Percentiles rank a stretch among this genome's conserved stretches.
These are phyloP conservation scores for Irpex sp. DNA, from an alignment of 1,284 basidiomycete species.

Conservation along the genomic window DNA sequence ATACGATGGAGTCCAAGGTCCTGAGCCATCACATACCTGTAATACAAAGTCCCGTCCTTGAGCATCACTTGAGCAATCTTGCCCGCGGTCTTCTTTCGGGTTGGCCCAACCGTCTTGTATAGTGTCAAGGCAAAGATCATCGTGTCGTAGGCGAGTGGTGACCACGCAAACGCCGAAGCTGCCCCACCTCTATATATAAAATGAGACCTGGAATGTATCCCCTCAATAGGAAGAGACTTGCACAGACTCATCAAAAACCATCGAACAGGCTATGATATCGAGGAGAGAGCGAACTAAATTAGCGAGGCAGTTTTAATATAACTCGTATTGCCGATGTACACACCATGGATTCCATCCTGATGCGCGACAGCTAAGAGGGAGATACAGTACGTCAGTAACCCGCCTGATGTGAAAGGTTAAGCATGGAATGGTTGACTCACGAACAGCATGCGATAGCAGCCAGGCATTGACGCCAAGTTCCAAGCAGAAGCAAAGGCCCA, in stretches of 20 bases:
- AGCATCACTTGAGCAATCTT: constrained; percentile 42
- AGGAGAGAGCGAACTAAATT: no score
- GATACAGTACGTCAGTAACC: no score
- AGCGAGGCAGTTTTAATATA: no score
- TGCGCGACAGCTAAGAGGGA: constrained; percentile 11
- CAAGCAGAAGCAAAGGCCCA: constrained; percentile 32
- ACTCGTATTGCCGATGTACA: constrained; percentile 12
- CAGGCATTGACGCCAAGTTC: constrained; percentile 42
- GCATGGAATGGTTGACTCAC: neutral
- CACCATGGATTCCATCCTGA: constrained; percentile 25
- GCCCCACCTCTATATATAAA: constrained; percentile 12
- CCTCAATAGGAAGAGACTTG: constrained; percentile 11
- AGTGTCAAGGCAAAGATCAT: constrained; percentile 43
- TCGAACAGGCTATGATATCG: constrained; percentile 41
- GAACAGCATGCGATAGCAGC: constrained; percentile 25
- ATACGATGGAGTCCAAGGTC: neutral
- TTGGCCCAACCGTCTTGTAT: constrained; percentile 35
- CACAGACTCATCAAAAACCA: constrained; percentile 42
- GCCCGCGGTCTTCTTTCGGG: constrained; percentile 33
- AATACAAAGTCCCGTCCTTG: constrained; percentile 50
- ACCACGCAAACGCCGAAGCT: constrained; percentile 48
- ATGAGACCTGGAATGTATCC: no score
- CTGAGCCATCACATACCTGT: constrained; percentile 31
- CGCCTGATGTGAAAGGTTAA: no score
- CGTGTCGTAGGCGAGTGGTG: constrained; percentile 50